Percentiles rank a stretch among this genome's conserved stretches.
phyloP scores from a whole-genome alignment of 805 yeast species.

The Ogataea haglerorum region DNA sequence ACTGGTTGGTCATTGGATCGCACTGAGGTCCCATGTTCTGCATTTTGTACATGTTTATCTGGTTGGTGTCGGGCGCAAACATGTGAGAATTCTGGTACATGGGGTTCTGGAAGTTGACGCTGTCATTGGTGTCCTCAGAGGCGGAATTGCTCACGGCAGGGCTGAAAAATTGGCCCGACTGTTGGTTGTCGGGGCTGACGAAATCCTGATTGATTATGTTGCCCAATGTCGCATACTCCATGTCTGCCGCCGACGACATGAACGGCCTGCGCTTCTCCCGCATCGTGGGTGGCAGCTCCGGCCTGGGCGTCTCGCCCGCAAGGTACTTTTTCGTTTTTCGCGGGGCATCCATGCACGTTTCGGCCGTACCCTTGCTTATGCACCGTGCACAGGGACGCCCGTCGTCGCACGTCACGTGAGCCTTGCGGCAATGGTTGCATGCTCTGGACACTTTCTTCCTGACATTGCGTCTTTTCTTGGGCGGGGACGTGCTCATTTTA shows the following conservation, averaged over 20 bases:
- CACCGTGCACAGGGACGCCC: slow-evolving; percentile 67
- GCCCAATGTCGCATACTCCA: slow-evolving; percentile 68
- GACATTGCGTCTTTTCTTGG: slow-evolving; percentile 33
- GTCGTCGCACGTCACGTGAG: slow-evolving; percentile 90
- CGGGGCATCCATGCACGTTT: slow-evolving; percentile 84
- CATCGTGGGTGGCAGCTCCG: not conserved
- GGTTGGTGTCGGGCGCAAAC: slow-evolving; percentile 5
- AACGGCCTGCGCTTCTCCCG: slow-evolving; percentile 3
- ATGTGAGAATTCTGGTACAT: slow-evolving; percentile 16
- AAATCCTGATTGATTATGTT: slow-evolving; percentile 54
- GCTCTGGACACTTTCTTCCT: slow-evolving; percentile 75
- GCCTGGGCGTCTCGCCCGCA: slow-evolving; percentile 43
- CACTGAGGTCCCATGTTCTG: slow-evolving; percentile 39
- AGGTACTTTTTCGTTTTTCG: slow-evolving; percentile 81
- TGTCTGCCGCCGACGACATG: slow-evolving; percentile 52
- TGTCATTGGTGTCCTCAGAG: slow-evolving; percentile 27
- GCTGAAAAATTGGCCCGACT: slow-evolving; percentile 23
- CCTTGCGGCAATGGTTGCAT: slow-evolving; percentile 84
- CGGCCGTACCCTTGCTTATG: slow-evolving; percentile 59
- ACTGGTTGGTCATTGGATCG: slow-evolving; percentile 63
- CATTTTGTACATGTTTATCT: slow-evolving; percentile 6
- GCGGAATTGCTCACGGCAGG: slow-evolving; percentile 36
- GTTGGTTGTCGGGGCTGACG: slow-evolving; percentile 19
- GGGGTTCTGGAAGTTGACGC: slow-evolving; percentile 25
- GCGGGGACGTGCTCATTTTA: slow-evolving; percentile 1